Percentiles rank a stretch among this genome's conserved stretches.
Conservation (phyloP, 2,329 filamentous ascomycete species). For the Sarocladium brachiariae region DNA sequence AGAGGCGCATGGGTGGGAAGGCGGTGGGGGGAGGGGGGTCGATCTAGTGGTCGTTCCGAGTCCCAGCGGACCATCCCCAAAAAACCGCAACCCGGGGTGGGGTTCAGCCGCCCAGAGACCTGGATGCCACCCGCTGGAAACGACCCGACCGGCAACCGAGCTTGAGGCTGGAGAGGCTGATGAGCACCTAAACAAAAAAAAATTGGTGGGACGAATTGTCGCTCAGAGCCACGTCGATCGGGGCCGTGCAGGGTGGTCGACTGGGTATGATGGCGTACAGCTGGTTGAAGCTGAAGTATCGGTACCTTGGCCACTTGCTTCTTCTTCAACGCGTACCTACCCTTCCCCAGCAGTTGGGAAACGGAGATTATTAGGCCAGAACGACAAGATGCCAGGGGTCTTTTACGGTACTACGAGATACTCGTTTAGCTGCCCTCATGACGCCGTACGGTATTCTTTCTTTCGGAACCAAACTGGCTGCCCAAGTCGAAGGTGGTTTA, state of each 20-base stretch:
- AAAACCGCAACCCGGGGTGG: slow-evolving; percentile 8
- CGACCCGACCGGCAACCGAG: neutral
- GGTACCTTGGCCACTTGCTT: neutral
- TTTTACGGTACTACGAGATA: no score
- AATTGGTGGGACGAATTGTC: slow-evolving; percentile 5
- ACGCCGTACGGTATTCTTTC: no score
- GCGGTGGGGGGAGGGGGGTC: slow-evolving; percentile 3
- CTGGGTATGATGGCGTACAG: neutral
- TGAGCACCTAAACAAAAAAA: neutral
- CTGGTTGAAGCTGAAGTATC: neutral
- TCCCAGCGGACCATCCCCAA: slow-evolving; percentile 3
- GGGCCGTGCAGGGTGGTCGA: slow-evolving; percentile 4
- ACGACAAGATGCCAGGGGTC: neutral
- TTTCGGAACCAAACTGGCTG: no score
- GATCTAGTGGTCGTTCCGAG: neutral
- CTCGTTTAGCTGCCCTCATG: neutral
- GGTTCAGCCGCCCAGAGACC: neutral
- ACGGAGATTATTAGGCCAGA: neutral
- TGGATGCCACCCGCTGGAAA: neutral
- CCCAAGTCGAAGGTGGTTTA: no score
- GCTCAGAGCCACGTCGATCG: neutral
- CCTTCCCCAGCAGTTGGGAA: slow-evolving; percentile 7
- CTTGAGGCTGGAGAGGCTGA: neutral
- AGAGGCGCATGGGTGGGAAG: slow-evolving; percentile 1
- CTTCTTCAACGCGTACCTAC: neutral